Evolutionary conservation across 805 yeast genomes (phyloP), one percentile per base, ranked within the genome.

Genomic region (Candida awuae): DNA sequence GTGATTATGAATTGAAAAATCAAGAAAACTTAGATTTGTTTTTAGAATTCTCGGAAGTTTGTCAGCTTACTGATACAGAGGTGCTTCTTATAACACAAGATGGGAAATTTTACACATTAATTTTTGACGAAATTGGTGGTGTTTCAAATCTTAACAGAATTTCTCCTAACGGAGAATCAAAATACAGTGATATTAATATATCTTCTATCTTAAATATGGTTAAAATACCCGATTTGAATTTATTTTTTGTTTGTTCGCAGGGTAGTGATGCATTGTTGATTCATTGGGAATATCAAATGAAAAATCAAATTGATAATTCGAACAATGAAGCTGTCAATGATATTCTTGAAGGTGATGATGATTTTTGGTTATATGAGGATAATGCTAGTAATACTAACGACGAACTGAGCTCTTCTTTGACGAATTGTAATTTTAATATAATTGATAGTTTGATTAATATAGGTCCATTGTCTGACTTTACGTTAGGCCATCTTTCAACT

Each of bases 401-500:
- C 22, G 39, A 38, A n/a, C 30, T 36, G 6, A 21, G 32, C 17
- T 29, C 38, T 14, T 42, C 53, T 1, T 33, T 56, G 14, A 32
- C 39, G 3, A 52, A 46, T 33, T 47, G 58, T 62, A 46, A 61
- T 46, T 73, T 80, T 41, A 58, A 63, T 14, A 51, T 65, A 15
- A 62, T 70, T 23, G 92, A 85, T 47, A 59, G 62, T 1, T 53
- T 87, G 9, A 51, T 69, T 3, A 83, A 79, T 50, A 66, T 72
- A 47, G 95, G 95, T 0, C 95, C 95, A 0, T 64, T 83, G 10
- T 67, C 83, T 3, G 74, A 77, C 29, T 69, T 87, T 45, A 69
- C 87, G 0, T 49, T 79, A 25, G 95, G 88, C 0, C 66, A 68
- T 35, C 65, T 72, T 20, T 70, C 82, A 0, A 66, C 73, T 1